Base-by-base conservation (phyloP, 345 rosid species). In the Gossypium turneri region DNA sequence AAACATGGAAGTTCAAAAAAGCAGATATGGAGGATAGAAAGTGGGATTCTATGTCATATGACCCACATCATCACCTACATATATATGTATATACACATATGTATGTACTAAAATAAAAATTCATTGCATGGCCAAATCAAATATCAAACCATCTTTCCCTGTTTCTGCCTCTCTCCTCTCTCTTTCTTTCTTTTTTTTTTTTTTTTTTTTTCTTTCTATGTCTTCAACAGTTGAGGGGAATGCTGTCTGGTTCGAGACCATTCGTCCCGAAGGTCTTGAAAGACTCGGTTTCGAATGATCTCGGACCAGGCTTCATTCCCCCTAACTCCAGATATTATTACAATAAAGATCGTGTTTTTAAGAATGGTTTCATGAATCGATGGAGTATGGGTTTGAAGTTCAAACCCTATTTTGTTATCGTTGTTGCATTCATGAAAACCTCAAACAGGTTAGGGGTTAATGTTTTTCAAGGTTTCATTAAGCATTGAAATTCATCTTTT, bases 251-350 rank as follows among this genome's bases (percentile, higher is more conserved):
- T 85, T 87, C 88, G 90, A 87, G 81, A 83, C 81, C 88, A 73
- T 83, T 80, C 84, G n/a, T 69, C 60, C 60, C 22, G 13, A 68
- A 50, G 15, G 15, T 68, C 58, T 48, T 1, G 12, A 3, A 56
- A 8, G 13, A 41, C 9, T 64, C 5, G 38, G 13, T 34, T 58
- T 79, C 78, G 8, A 78, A 80, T 78, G 93, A 83, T 90, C 76
- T 89, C 97, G 97, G 95, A 92, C 97, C 97, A 92, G 95, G 93
- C 93, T 90, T 90, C 95, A 89, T 92, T 90, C 95, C 95, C 92
- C 90, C 84, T 87, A 86, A 83, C 73, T 25, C 44, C 2, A 2
- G 9, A 15, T 25, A 9, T 11, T 8, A 22, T 6, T 9, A 11
- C 4, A 3, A 57, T 57, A 17, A 6, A 20, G 58, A 9, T 53